Evolutionary conservation across 2,329 filamentous ascomycete genomes (phyloP), one percentile per base, ranked within the genome.

Genomic region (Cladosporium oxysporum): DNA sequence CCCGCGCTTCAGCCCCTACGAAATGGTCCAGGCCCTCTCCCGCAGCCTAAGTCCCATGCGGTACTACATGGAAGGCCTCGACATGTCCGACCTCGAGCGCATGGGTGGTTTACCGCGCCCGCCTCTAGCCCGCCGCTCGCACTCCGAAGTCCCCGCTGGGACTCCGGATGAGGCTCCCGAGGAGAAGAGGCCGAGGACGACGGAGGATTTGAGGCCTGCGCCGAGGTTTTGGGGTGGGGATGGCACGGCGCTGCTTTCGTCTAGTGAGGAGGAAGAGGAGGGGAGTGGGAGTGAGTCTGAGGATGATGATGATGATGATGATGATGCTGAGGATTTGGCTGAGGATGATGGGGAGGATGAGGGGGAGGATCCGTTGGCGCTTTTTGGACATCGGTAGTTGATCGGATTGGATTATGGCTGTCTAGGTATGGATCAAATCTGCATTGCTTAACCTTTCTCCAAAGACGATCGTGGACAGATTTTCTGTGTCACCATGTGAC

Each of bases 21-120:
- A 82, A 50, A 80, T 83, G 67, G 71, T 83, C 8, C 79, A 82
- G 58, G 77, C 81, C 0, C 77, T 83, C 28, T 79, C 78, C 7
- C 75, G 80, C 53, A 80, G 79, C 37, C 68, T 83, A 0, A 77
- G 77, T 1, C 81, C 82, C 5, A 80, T 83, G 69, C 72, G 81
- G 16, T 81, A 81, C 62, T 82, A 83, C 55, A 68, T 83, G 8
- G 71, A 74, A 49, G 74, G 74, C 8, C 59, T 74, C 35, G 76
- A 76, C 66, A 65, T 69, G 12, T 58, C 62, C 11, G 72, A 73
- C 23, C 12, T 23, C 18, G 66, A 62, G 35, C 26, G 37, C 12
- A 59, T 59, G 57, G 16, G 57, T 16, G 57, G 62, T 29, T 37
- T 12, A 47, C 62, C 28, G 65, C 66, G 53, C 18, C 55, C 37